A percentile compares a stretch with the other conserved stretches of the same genome.
Evolutionary conservation across 2,329 filamentous ascomycete genomes (phyloP).

Genomic region (Aspergillus neotritici): DNA sequence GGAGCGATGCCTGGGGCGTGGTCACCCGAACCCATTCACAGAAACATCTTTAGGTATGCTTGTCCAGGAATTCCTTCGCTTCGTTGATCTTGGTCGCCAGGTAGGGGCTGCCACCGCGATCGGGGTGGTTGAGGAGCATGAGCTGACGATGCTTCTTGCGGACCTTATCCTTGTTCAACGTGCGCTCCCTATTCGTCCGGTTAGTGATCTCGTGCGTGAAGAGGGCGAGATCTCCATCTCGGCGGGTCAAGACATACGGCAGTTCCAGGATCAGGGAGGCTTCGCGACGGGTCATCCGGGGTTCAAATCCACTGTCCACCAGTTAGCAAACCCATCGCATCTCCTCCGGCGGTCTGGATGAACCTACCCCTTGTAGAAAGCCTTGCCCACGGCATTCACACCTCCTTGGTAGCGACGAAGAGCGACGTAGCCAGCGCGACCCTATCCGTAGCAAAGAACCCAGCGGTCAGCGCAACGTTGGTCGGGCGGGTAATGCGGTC

Average conservation of each 20-base stretch:
- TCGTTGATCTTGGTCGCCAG: conserved; percentile 97
- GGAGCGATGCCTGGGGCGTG: too few relatives aligned
- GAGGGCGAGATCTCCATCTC: neutral
- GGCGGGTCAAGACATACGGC: conserved; percentile 54
- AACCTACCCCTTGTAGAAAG: conserved; percentile 79
- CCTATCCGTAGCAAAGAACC: conserved; percentile 48
- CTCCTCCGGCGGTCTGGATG: neutral
- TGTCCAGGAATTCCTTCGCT: conserved; percentile 93
- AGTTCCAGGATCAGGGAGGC: conserved; percentile 86
- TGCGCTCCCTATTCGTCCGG: conserved; percentile 62
- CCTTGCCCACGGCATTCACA: conserved; percentile 73
- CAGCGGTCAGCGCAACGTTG: conserved; percentile 7
- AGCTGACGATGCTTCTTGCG: conserved; percentile 91
- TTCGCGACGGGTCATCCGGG: conserved; percentile 87
- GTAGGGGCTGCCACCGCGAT: conserved; percentile 94
- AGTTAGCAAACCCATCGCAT: conserved; percentile 9
- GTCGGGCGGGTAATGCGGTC: too few relatives aligned
- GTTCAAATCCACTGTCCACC: conserved; percentile 68
- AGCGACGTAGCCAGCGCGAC: conserved; percentile 86
- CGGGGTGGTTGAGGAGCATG: conserved; percentile 97
- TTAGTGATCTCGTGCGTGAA: conserved; percentile 6
- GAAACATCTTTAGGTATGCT: conserved; percentile 41
- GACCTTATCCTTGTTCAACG: conserved; percentile 84
- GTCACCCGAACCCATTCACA: neutral
- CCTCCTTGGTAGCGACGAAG: conserved; percentile 67